Percentiles rank a stretch among this genome's conserved stretches.
Conservation (phyloP, 768 basidiomycete genomes). For the Lentinula sp. region DNA sequence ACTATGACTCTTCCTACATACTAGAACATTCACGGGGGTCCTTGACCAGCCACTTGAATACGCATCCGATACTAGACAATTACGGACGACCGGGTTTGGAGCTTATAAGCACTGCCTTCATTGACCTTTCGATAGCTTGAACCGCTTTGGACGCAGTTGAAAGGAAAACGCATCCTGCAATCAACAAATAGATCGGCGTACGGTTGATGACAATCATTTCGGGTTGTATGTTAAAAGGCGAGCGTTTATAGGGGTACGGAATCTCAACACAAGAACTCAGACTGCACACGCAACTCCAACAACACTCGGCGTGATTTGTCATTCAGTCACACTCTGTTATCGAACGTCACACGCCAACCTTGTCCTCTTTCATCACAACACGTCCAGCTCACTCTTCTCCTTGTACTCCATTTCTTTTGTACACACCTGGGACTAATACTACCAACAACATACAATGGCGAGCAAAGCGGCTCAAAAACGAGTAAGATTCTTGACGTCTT, state of each 20-base stretch:
- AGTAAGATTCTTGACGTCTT: constrained; percentile 28
- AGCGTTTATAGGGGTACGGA: neutral
- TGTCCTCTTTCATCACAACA: neutral
- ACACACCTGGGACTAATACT: neutral
- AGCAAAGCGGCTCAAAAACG: constrained; percentile 85
- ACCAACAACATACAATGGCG: constrained; percentile 44
- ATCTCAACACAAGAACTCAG: neutral
- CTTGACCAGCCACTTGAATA: no score
- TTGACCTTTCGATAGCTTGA: no score
- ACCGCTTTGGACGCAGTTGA: neutral
- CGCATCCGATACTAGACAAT: no score
- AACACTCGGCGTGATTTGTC: neutral
- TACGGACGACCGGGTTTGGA: no score
- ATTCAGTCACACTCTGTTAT: neutral
- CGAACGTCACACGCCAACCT: neutral
- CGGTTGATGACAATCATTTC: neutral
- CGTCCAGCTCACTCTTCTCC: neutral
- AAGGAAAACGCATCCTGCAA: neutral
- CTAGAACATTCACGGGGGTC: no score
- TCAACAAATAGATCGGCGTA: neutral
- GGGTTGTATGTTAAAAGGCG: neutral
- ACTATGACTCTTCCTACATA: no score
- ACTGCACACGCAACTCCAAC: neutral
- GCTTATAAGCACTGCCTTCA: no score
- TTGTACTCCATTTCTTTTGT: neutral